Percentiles rank a stretch among this genome's conserved stretches.
Evolutionary conservation across 2,329 filamentous ascomycete species (phyloP).

Genomic region (Neonectria ditissima): DNA sequence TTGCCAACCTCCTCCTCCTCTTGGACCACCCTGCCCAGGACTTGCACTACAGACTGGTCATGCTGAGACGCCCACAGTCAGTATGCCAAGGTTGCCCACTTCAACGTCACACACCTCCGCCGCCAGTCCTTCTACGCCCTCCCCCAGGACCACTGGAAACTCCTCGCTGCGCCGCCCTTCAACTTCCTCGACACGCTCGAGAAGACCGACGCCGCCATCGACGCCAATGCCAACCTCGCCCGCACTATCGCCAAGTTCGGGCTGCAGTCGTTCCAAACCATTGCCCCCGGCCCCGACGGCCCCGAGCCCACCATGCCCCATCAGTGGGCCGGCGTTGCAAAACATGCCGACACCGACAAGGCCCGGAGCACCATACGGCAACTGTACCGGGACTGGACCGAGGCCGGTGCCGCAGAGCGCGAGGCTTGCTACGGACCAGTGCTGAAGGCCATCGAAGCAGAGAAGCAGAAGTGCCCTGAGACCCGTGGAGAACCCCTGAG

Average conservation of each 20-base stretch:
- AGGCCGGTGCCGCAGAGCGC: constrained; percentile 79
- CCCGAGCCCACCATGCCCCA: constrained; percentile 62
- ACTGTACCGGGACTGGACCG: constrained; percentile 95
- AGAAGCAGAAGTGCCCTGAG: constrained; percentile 51
- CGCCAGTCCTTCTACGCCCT: constrained; percentile 94
- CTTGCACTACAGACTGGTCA: constrained; percentile 10
- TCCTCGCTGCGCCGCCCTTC: constrained; percentile 85
- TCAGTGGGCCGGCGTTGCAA: constrained; percentile 78
- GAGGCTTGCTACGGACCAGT: constrained; percentile 83
- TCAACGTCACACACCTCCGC: constrained; percentile 90
- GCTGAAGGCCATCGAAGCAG: constrained; percentile 70
- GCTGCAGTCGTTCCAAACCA: constrained; percentile 74
- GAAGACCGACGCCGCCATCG: constrained; percentile 87
- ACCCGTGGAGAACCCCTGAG: constrained; percentile 60
- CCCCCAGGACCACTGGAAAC: constrained; percentile 83
- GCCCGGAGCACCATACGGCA: constrained; percentile 92
- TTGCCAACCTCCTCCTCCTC: neutral
- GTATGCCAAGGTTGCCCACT: constrained; percentile 87
- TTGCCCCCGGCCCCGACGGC: constrained; percentile 51
- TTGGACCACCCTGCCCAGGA: constrained; percentile 6
- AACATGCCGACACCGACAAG: constrained; percentile 84
- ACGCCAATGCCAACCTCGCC: constrained; percentile 85
- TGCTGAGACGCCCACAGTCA: constrained; percentile 65
- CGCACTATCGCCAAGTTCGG: constrained; percentile 80
- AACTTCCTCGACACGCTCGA: constrained; percentile 83